Conservation (phyloP, 768 basidiomycete genomes). For the Psilocybe azurescens region DNA sequence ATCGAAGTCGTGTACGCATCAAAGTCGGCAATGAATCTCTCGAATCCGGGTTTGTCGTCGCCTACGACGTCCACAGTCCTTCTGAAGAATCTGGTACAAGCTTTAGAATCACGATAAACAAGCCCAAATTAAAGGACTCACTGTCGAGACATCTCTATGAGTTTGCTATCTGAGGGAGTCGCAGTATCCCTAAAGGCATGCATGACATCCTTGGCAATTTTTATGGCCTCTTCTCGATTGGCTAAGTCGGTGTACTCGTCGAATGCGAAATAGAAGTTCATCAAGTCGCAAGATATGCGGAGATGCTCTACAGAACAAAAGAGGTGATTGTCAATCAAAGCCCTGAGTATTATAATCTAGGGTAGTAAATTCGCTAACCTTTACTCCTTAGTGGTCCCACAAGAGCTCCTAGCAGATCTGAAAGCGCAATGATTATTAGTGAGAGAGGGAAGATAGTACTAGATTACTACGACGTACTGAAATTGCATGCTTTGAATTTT, state of each 20-base stretch:
- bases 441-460: not conserved
- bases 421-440: not conserved
- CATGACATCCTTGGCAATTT: conserved; percentile 39
- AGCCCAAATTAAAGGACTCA: conserved; percentile 25
- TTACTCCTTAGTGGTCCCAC: conserved; percentile 20
- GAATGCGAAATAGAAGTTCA: conserved; percentile 54
- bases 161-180: conserved; percentile 28
- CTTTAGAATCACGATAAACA: conserved; percentile 12
- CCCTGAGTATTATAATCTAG: no score
- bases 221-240: conserved; percentile 31
- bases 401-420: conserved; percentile 26
- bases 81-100: conserved; percentile 31
- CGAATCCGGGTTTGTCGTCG: conserved; percentile 20
- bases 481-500: conserved; percentile 28
- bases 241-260: conserved; percentile 55
- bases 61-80: conserved; percentile 20
- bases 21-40: conserved; percentile 30
- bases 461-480: conserved; percentile 15
- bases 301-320: conserved; percentile 14
- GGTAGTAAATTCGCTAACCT: conserved; percentile 6
- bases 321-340: not conserved
- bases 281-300: conserved; percentile 45
- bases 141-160: conserved; percentile 44
- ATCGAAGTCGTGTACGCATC: conserved; percentile 37
- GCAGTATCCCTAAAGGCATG: conserved; percentile 34